Evolutionary conservation across 2,329 filamentous ascomycete species (phyloP), one percentile per base, ranked within the genome.

Genomic region (Emmonsiellopsis sp.): DNA sequence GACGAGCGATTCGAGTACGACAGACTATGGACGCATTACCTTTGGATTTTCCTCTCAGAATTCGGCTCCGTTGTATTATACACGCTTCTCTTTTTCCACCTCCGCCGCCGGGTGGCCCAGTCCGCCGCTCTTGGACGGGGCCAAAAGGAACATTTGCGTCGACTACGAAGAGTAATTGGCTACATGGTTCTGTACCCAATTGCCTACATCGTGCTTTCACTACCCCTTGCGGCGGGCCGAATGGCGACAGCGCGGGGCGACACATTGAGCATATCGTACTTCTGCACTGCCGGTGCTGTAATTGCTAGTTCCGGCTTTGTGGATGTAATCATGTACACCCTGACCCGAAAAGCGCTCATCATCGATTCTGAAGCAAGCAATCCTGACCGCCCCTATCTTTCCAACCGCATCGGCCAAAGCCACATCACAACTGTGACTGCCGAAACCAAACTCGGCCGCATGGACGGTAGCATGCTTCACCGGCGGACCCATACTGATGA

Each of bases 251-350:
- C 68, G 6, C 63, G 65, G 44, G 66, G 68, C 14, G 52, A 64
- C 13, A 60, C 54, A 1, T 66, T 70, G 1, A 67, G 60, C 27
- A 52, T 69, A 2, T 70, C 71, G 13, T 75, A 75, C 55, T 74
- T 79, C 51, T 78, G 75, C 60, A 68, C 77, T 17, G 74, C 77
- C 0, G 80, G 78, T 34, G 73, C 77, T 5, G 69, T 83, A 59
- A 79, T 83, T 54, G 78, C 78, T 2, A 78, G 74, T 34, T 82
- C 79, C 54, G 80, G 80, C 14, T 76, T 80, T 67, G 74, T 82
- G 17, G 80, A 83, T 60, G 78, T 79, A 10, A 62, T 80, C 2
- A 71, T 83, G 3, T 83, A 82, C 67, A 78, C 78, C 0, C 65
- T 80, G 5, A 83, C 80, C 0, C 74, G 80, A 11, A 75, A 75